phyloP scores from a whole-genome alignment of 2,329 filamentous ascomycete species.

The Macrophomina tecta region DNA sequence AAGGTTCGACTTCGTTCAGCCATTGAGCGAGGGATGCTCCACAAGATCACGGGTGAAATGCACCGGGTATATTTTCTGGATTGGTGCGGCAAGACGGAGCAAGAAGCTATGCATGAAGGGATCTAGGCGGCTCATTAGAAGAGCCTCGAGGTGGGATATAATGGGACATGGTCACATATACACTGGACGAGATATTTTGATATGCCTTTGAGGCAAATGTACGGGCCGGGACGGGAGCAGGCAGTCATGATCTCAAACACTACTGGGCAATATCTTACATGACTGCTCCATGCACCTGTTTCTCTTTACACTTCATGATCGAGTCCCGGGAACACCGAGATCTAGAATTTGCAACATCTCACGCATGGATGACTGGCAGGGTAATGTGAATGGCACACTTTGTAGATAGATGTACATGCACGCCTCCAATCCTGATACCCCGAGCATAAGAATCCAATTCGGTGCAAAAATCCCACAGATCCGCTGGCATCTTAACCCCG shows the following conservation, averaged over 20 bases:
- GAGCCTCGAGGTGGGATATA: no score
- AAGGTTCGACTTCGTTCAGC: no score
- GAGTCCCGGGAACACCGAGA: background rate
- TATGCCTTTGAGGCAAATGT: background rate
- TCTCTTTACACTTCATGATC: no score
- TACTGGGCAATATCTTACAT: background rate
- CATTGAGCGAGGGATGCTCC: no score
- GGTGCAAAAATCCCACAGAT: no score
- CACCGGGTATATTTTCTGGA: background rate
- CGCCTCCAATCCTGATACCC: no score
- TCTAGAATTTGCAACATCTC: background rate
- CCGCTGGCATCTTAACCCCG: no score
- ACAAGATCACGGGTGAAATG: no score
- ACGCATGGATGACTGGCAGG: background rate
- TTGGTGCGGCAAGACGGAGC: background rate
- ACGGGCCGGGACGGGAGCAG: background rate
- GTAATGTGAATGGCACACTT: no score
- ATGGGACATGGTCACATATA: background rate
- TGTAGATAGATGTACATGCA: no score
- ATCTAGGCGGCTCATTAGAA: background rate
- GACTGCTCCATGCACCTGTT: background rate
- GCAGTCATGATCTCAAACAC: background rate
- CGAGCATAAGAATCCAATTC: no score
- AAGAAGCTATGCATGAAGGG: background rate
- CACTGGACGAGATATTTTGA: background rate